phyloP scores from a whole-genome alignment of 139 green algal species.

The Chlorella sp. region DNA sequence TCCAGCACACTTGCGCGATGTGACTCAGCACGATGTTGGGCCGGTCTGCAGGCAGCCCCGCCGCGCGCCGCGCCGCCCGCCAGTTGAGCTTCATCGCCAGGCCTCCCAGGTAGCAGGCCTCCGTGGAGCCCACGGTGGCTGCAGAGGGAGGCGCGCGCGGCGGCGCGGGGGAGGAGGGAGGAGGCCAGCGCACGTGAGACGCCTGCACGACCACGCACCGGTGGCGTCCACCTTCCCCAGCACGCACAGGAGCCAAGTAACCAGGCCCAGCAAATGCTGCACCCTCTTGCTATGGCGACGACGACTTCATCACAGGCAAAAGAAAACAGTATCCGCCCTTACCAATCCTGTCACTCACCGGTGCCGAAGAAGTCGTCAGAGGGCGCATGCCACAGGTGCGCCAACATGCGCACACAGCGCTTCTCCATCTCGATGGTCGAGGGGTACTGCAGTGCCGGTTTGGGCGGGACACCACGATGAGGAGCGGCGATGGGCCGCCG shows the following conservation, averaged over 20 bases:
- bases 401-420: constrained; percentile 53
- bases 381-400: constrained; percentile 53
- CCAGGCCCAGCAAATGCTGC: not conserved
- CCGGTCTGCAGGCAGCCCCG: constrained; percentile 41
- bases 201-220: too few relatives aligned
- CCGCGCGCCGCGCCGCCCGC: constrained; percentile 35
- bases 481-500: too few relatives aligned
- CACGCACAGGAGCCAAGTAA: too few relatives aligned
- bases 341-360: not conserved
- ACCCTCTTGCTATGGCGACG: not conserved
- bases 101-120: constrained; percentile 61
- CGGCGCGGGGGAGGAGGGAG: not conserved
- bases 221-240: too few relatives aligned
- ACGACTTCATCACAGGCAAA: not conserved
- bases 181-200: too few relatives aligned
- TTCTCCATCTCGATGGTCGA: constrained; percentile 9
- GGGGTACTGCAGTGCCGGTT: constrained; percentile 17
- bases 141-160: not conserved
- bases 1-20: constrained; percentile 46
- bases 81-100: constrained; percentile 65
- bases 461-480: too few relatives aligned
- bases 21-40: constrained; percentile 63
- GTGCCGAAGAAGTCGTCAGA: constrained; percentile 22
- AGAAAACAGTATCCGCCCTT: not conserved
- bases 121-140: constrained; percentile 50